Percentiles rank a stretch among this genome's conserved stretches.
Evolutionary conservation across 2,329 filamentous ascomycete genomes (phyloP).

Genomic region (Alternaria brassicae): DNA sequence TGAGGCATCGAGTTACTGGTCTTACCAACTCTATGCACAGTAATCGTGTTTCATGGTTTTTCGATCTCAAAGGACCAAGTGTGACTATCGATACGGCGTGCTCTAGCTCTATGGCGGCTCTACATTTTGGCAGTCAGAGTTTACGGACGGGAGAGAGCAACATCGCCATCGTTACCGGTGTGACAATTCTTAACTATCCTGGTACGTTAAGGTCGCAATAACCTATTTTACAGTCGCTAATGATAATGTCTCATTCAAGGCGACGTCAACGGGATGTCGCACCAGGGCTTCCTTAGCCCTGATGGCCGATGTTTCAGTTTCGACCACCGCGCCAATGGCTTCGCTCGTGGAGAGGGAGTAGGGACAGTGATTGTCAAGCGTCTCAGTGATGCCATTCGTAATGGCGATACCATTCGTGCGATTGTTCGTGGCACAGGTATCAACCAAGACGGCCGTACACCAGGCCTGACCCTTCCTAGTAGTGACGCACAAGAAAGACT

Average conservation of each 20-base stretch:
- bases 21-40: no score
- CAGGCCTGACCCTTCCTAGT: slow-evolving; percentile 66
- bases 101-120: slow-evolving; percentile 27
- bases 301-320: slow-evolving; percentile 41
- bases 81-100: slow-evolving; percentile 39
- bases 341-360: slow-evolving; percentile 68
- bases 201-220: background rate
- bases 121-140: slow-evolving; percentile 27
- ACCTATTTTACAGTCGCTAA: background rate
- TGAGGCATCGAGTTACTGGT: no score
- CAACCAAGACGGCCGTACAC: slow-evolving; percentile 63
- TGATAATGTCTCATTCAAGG: no score
- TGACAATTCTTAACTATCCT: background rate
- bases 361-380: slow-evolving; percentile 35
- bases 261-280: no score
- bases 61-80: slow-evolving; percentile 31
- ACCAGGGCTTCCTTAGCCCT: slow-evolving; percentile 16
- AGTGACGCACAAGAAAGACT: slow-evolving; percentile 55
- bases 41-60: slow-evolving; percentile 35
- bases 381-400: slow-evolving; percentile 16
- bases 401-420: slow-evolving; percentile 36
- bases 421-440: slow-evolving; percentile 25
- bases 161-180: slow-evolving; percentile 4
- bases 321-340: slow-evolving; percentile 66
- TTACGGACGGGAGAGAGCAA: slow-evolving; percentile 8